Conservation (phyloP, 140 eudicot genomes). For the Erigeron philadelphicus region DNA sequence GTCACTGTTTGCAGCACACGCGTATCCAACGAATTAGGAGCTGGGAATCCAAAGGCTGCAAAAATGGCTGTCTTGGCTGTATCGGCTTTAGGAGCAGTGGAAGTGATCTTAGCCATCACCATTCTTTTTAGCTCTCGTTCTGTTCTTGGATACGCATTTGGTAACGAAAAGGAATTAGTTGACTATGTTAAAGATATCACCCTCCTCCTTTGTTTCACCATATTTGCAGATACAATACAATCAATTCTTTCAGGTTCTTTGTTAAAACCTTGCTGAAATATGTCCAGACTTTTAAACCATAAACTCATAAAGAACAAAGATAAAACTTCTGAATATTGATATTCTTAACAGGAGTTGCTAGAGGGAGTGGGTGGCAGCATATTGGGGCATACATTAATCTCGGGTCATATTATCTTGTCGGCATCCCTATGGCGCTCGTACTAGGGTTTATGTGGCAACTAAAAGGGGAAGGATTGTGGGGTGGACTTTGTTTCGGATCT, state of each 20-base stretch:
- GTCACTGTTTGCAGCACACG: conserved; percentile 40
- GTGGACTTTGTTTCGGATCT: conserved; percentile 37
- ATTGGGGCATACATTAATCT: conserved; percentile 48
- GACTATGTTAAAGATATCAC: conserved; percentile 39
- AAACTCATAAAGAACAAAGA: not conserved
- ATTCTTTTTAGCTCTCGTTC: conserved; percentile 36
- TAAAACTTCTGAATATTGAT: not conserved
- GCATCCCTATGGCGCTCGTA: conserved; percentile 42
- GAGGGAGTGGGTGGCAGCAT: conserved; percentile 62
- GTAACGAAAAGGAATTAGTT: conserved; percentile 42
- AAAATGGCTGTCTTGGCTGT: conserved; percentile 36
- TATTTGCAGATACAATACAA: conserved; percentile 46
- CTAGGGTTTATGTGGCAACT: conserved; percentile 38
- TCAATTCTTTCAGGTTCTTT: conserved; percentile 45
- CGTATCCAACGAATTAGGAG: conserved; percentile 66
- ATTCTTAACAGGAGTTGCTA: conserved; percentile 51
- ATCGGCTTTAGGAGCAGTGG: conserved; percentile 41
- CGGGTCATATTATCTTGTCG: conserved; percentile 48
- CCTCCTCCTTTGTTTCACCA: conserved; percentile 45
- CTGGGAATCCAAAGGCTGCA: conserved; percentile 53
- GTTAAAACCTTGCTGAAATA: not conserved
- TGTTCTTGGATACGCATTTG: conserved; percentile 56
- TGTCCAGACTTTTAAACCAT: not conserved
- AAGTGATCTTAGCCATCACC: conserved; percentile 37
- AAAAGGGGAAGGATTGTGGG: conserved; percentile 46